These are phyloP conservation scores for Paxillus involutus DNA, from an alignment of 768 basidiomycete species.

Conservation along the genomic window DNA sequence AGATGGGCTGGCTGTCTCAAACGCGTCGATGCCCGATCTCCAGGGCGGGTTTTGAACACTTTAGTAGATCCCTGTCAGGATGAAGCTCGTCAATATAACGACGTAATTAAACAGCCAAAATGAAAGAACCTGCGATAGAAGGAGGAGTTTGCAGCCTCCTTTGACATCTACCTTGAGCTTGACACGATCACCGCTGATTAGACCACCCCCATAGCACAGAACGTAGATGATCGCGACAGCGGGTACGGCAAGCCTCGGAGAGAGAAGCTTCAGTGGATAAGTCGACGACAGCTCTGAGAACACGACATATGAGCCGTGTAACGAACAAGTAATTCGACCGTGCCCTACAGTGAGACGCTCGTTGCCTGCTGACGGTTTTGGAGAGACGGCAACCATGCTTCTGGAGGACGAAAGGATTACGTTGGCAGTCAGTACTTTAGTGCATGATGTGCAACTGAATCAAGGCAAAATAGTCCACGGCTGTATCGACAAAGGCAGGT, in stretches of 20 bases:
- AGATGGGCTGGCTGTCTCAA: slow-evolving; percentile 11
- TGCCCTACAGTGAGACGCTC: slow-evolving; percentile 37
- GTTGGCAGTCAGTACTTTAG: neutral
- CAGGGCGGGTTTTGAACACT: slow-evolving; percentile 80
- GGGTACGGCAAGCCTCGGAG: slow-evolving; percentile 54
- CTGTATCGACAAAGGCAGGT: neutral
- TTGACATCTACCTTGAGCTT: slow-evolving; percentile 61
- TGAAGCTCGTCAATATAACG: slow-evolving; percentile 1
- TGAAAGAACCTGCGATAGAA: slow-evolving; percentile 76
- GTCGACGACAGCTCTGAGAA: slow-evolving; percentile 76
- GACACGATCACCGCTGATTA: slow-evolving; percentile 83
- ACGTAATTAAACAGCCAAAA: slow-evolving; percentile 17
- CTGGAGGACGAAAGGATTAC: neutral
- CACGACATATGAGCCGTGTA: slow-evolving; percentile 53
- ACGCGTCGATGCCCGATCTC: slow-evolving; percentile 53
- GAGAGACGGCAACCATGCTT: neutral
- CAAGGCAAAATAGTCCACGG: neutral
- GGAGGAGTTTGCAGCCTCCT: slow-evolving; percentile 54
- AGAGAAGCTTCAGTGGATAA: slow-evolving; percentile 88
- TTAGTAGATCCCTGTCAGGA: slow-evolving; percentile 81
- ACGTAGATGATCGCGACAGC: slow-evolving; percentile 72
- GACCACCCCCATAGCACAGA: slow-evolving; percentile 87
- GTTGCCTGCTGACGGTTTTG: neutral
- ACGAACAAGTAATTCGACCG: slow-evolving; percentile 56
- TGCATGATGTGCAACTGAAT: neutral